Evolutionary conservation across 208 protist genomes (phyloP), one percentile per base, ranked within the genome.

Genomic region (Trypanosoma avium): DNA sequence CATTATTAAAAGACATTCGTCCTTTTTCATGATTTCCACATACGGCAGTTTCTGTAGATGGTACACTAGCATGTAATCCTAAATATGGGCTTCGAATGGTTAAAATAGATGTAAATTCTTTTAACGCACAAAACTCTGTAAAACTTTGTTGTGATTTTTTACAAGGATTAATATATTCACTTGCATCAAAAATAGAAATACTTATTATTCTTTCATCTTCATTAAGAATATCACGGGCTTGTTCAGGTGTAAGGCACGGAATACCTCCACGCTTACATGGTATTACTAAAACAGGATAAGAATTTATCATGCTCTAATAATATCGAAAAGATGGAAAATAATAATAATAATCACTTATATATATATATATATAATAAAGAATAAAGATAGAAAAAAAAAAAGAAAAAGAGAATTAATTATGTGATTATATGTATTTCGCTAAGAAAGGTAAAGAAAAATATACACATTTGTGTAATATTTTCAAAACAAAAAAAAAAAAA

Each of bases 101-200:
- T 33, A 93, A 38, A 24, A 95, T 67, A 12, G 74, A 54, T 22
- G n/a, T 63, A 56, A 88, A 95, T 9, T 81, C 89, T 8, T 13
- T 32, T 17, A 91, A 40, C 3, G 79, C 86, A 61, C 81, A 88
- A 42, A 92, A 86, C 8, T 74, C 56, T n/a, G 77, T 64, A 63
- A 87, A 70, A 0, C 70, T 33, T 30, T 79, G 64, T n/a, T 69
- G 8, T 12, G 79, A 50, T 24, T 73, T 64, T 21, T 48, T 55
- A 35, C 82, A 92, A 5, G 80, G 65, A 27, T 36, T 35, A 19
- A 75, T 70, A 63, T 84, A 88, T 32, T 87, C 77, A 10, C 62
- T 43, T 33, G 89, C 86, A 35, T 95, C 89, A 50, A 95, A 86
- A 0, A 89, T 70, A 19, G 79, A 88, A 3, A 88, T 49, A 52